Percentiles rank a stretch among this genome's conserved stretches.
Conservation (phyloP, 306 rosid genomes). For the Nissolia schottii region DNA sequence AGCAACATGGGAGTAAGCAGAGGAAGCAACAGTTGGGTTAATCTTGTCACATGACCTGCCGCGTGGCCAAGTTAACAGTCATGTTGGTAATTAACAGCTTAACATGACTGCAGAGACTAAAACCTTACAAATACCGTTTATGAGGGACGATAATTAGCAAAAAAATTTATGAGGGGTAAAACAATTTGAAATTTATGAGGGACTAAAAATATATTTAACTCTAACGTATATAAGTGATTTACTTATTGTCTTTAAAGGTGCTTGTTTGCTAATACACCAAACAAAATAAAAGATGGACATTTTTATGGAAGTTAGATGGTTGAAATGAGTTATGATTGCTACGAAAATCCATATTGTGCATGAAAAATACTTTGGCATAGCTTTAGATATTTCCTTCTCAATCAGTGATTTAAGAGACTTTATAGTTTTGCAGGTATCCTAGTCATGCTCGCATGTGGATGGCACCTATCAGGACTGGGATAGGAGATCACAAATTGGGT, state of each 20-base stretch:
- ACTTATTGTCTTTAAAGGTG: background rate
- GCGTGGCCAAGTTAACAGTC: too few species aligned
- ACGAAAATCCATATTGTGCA: background rate
- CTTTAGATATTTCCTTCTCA: slow-evolving; percentile 9
- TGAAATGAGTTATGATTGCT: slow-evolving; percentile 3
- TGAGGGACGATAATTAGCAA: too few species aligned
- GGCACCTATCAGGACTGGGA: slow-evolving; percentile 82
- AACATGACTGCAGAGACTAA: too few species aligned
- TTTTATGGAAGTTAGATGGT: background rate
- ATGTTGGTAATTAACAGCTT: too few species aligned
- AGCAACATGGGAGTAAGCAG: too few species aligned
- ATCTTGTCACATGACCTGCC: too few species aligned
- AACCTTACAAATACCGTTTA: too few species aligned
- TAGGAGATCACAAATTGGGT: slow-evolving; percentile 57
- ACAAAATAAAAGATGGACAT: background rate
- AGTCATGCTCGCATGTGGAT: slow-evolving; percentile 99
- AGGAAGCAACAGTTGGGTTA: too few species aligned
- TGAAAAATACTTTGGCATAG: background rate
- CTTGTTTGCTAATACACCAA: background rate
- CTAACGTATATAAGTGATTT: background rate
- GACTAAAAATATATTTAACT: too few species aligned
- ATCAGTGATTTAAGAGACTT: slow-evolving; percentile 21
- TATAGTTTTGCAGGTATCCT: slow-evolving; percentile 79
- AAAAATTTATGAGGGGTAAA: too few species aligned
- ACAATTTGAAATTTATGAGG: too few species aligned